Conservation (phyloP, 805 yeast species). For the Starmera pachycereana region DNA sequence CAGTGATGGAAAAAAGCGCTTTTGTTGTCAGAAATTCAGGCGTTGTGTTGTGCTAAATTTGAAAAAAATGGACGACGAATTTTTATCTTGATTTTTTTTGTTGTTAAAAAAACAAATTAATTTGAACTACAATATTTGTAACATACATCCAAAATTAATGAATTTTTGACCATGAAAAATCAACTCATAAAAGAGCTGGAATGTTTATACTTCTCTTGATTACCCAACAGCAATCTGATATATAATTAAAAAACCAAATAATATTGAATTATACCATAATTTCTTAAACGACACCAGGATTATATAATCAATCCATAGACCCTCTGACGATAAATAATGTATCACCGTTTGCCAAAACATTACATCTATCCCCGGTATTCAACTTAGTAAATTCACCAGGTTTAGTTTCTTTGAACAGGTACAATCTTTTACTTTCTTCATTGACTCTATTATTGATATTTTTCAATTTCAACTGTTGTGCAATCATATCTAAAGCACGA, state of each 20-base stretch:
- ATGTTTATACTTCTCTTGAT: background rate
- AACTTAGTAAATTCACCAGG: constrained; percentile 5
- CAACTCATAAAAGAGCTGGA: too few species aligned
- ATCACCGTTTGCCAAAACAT: constrained; percentile 9
- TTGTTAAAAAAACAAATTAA: too few species aligned
- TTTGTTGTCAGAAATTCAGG: background rate
- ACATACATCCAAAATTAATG: too few species aligned
- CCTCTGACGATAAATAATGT: constrained; percentile 17
- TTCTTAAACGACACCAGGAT: too few species aligned
- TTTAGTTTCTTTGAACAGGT: constrained; percentile 9
- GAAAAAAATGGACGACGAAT: background rate
- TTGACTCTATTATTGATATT: constrained; percentile 16
- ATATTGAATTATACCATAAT: too few species aligned
- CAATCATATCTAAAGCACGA: constrained; percentile 16
- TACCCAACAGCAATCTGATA: background rate
- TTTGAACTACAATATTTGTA: too few species aligned
- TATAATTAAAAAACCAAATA: too few species aligned
- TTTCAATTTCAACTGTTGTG: constrained; percentile 9
- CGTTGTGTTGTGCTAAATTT: background rate
- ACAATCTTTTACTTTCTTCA: constrained; percentile 11
- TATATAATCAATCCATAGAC: constrained; percentile 1
- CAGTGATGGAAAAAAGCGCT: too few species aligned
- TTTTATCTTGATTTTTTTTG: background rate
- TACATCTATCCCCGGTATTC: constrained; percentile 12
- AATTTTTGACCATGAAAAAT: too few species aligned